Evolutionary conservation across 2,329 filamentous ascomycete species (phyloP), one percentile per base, ranked within the genome.

Genomic region (Chaetomium sp.): DNA sequence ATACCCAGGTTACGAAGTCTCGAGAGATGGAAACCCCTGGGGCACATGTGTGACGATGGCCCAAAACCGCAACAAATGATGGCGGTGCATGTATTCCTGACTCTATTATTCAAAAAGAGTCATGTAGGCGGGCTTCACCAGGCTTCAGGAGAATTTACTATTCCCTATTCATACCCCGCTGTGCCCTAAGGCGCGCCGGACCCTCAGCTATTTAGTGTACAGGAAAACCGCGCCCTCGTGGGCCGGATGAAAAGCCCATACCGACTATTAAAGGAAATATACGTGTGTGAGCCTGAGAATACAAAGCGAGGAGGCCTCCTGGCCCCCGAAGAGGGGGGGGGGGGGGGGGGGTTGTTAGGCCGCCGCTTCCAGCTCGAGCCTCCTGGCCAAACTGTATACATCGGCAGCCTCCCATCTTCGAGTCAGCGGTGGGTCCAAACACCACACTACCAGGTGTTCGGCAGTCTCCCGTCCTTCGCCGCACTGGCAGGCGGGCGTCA

Each of bases 201-300:
- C 50, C 50, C n/a, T 31, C 13, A 31, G 5, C 50, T 31, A 19
- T 38, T 56, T 31, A 31, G 12, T 53, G 27, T 50, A 50, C 27
- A 53, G 25, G 25, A 53, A 53, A 53, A 29, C 50, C 50, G 50
- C 8, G 50, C 50, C 50, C 50, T 53, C 27, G 12, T 25, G 25
- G 50, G 50, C 50, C 50, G 50, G 50, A n/a, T 53, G 27, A 53
- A 29, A 53, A 53, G n/a, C 53, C 53, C 53, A 31, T 31, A 53
- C 3, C 50, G 13, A 53, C 50, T 8, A 53, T 53, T 25, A 53
- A 53, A 25, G 50, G 31, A 53, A 53, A n/a, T 6, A 27, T 16
- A 12, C 27, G 49, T 55, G n/a, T 10, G 6, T 25, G 12, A 25
- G 53, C 53, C 53, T 56, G n/a, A 8, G 13, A 31, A 19, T 53